Evolutionary conservation across 2,329 filamentous ascomycete species (phyloP), one percentile per base, ranked within the genome.

Genomic region (Thyridium curvatum): DNA sequence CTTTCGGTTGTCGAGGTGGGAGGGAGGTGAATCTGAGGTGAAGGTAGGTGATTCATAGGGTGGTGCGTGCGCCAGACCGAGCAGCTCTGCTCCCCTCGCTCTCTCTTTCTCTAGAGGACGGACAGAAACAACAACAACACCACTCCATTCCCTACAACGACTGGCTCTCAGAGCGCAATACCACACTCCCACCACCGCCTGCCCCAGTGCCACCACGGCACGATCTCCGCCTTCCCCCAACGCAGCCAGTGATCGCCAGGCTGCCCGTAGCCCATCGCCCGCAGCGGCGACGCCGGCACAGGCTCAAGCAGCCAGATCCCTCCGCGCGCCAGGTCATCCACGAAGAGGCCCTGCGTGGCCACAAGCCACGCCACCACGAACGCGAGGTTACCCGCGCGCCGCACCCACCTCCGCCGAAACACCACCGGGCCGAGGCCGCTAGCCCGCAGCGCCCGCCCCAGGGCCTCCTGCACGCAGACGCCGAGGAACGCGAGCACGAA

Each of bases 281-380:
- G 69, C n/a, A 89, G 53, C 1, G 73, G 54, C 39, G 86, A 94
- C 8, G 91, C 47, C 0, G 89, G 87, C n/a, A 94, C 62, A 0
- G 88, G 87, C 59, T 96, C 88, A 44, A 79, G 79, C 12, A 94
- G 60, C 85, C 86, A 95, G 1, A 94, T 52, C 0, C 86, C 88
- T 1, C 79, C 74, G 10, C 72, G 69, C 0, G 82, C 74, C 55
- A 94, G 80, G 52, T 96, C 90, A 53, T 94, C 79, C 10, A 79
- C 67, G n/a, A 95, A 69, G 29, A 80, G 57, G 31, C 68, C 68
- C 1, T 74, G 74, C 0, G 86, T 91, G 13, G 67, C 56, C 39
- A 79, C 76, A 43, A 94, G 63, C 86, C 87, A 96, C 0, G 56
- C 49, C 5, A 79, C 46, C 1, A 79, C 72, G 47, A 82, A 84